Evolutionary conservation across 352 stramenopile species (phyloP), one percentile per base, ranked within the genome.

Genomic region (Globisporangium iwayamae): DNA sequence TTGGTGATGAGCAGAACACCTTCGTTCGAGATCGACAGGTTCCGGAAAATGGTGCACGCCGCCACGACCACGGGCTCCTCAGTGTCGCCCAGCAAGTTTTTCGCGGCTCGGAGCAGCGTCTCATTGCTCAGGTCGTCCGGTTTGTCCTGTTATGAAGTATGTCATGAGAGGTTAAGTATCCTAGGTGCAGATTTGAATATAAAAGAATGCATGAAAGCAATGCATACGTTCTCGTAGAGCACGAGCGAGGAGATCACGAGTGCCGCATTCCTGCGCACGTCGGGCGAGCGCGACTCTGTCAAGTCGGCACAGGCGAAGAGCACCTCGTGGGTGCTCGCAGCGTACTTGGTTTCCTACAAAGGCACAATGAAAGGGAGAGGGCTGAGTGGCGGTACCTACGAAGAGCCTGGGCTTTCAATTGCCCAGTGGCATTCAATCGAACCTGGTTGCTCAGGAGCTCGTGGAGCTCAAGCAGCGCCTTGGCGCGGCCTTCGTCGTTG

Each of bases 21-120:
- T 67, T 91, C 76, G 60, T 81, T 83, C 8, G 78, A 87, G 58
- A 87, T 60, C 0, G 75, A 77, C 38, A 87, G 57, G 67, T 91
- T 89, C 11, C 70, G 72, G 43, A 91, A 80, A 55, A 91, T 76
- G 2, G 61, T 68, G 60, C 73, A 84, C 0, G 67, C 78, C 22
- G 75, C 78, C 32, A 75, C 56, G n/a, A 87, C 70, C 0, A 83
- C 81, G 0, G 59, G 30, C 54, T 89, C 72, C 18, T 87, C 78
- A 0, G 63, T 25, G 32, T 89, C 81, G 4, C 63, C 54, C 8
- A 89, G 67, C 38, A 90, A 56, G 20, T 57, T 62, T 10, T 69
- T 78, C 7, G 76, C 79, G 4, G 78, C 73, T n/a, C 64, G 60
- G 7, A 90, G 67, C 68, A 87, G 81, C 9, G 83, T 69, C 32